Evolutionary conservation across 139 green algal genomes (phyloP).

Genomic region (Chlorella vulgaris): DNA sequence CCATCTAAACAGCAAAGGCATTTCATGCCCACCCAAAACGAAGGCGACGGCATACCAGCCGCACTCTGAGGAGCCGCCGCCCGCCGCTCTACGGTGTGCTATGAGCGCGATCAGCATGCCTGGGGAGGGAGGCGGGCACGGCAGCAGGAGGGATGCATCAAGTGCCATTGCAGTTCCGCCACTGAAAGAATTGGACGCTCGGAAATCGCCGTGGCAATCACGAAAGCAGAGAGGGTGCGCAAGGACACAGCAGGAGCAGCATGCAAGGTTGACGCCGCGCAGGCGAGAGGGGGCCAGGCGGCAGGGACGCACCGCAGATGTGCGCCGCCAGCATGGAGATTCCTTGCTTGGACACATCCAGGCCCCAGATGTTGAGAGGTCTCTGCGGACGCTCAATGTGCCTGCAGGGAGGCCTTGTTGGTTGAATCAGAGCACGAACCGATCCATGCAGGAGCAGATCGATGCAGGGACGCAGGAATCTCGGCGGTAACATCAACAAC

Average conservation of each 20-base stretch:
- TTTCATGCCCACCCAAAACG: not conserved
- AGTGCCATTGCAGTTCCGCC: too few species aligned
- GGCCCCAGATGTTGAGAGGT: constrained; percentile 53
- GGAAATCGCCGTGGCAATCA: too few species aligned
- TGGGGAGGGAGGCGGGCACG: too few species aligned
- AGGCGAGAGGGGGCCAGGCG: not conserved
- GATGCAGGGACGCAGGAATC: too few species aligned
- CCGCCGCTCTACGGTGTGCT: constrained; percentile 6
- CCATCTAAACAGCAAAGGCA: not conserved
- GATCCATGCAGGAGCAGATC: too few species aligned
- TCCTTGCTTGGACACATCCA: constrained; percentile 71
- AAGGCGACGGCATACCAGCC: constrained; percentile 57
- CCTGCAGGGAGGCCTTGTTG: constrained; percentile 27
- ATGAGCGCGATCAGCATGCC: constrained; percentile 61
- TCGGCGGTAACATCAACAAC: too few species aligned
- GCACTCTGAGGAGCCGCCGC: constrained; percentile 44
- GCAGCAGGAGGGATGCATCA: too few species aligned
- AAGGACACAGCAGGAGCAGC: not conserved
- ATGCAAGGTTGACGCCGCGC: not conserved
- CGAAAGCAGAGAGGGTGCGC: not conserved
- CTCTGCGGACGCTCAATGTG: constrained; percentile 50
- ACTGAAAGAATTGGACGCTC: too few species aligned
- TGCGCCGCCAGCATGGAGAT: constrained; percentile 53
- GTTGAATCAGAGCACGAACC: too few species aligned
- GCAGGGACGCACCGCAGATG: constrained; percentile 42